phyloP scores from a whole-genome alignment of 2,329 filamentous ascomycete species.

The Calonectria leucothoes region DNA sequence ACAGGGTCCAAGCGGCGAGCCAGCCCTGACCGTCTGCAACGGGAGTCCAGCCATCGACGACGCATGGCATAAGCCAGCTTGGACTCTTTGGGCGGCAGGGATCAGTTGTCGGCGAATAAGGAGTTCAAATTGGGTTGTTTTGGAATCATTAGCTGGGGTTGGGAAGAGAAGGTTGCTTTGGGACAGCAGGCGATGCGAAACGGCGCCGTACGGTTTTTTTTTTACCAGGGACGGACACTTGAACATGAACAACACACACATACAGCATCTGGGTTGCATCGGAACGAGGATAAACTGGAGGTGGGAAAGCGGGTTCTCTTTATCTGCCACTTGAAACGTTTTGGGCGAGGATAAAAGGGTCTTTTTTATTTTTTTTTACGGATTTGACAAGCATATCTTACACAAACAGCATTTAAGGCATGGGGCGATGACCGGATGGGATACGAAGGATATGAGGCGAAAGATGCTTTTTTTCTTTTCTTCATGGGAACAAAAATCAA shows the following conservation, averaged over 20 bases:
- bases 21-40: constrained; percentile 55
- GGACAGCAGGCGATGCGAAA: constrained; percentile 23
- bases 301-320: constrained; percentile 18
- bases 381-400: constrained; percentile 19
- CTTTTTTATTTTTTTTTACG: constrained; percentile 14
- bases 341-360: constrained; percentile 12
- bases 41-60: constrained; percentile 59
- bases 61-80: constrained; percentile 42
- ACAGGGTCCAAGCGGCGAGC: constrained; percentile 63
- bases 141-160: constrained; percentile 18
- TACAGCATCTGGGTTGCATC: constrained; percentile 26
- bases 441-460: constrained; percentile 31
- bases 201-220: constrained; percentile 16
- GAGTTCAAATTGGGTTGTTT: constrained; percentile 28
- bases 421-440: constrained; percentile 30
- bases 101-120: constrained; percentile 24
- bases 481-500: constrained; percentile 34
- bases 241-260: constrained; percentile 17
- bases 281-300: constrained; percentile 17
- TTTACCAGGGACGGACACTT: constrained; percentile 21
- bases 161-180: constrained; percentile 15
- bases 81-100: not conserved
- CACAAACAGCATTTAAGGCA: constrained; percentile 32
- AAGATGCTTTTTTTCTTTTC: constrained; percentile 23
- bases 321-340: constrained; percentile 15